These are phyloP conservation scores for Lactarius evosmus DNA, from an alignment of 768 basidiomycete genomes.

Conservation along the genomic window DNA sequence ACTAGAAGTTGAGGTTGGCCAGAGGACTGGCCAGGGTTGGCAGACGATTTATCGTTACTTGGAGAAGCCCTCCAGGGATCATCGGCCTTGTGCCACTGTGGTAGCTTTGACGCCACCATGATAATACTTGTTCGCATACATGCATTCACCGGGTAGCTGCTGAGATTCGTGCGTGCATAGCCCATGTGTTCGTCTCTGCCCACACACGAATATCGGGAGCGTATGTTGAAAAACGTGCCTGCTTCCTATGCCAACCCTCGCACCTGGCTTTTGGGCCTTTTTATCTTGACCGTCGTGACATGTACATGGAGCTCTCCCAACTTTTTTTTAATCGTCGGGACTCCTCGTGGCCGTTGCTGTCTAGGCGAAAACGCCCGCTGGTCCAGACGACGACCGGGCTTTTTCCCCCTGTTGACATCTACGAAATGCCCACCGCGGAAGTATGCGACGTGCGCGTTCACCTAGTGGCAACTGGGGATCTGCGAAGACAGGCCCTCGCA, in stretches of 20 bases:
- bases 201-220: background rate
- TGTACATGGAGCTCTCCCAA: too few relatives aligned
- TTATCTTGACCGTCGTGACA: background rate
- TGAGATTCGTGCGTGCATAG: background rate
- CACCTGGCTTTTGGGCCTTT: background rate
- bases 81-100: conserved; percentile 38
- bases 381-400: too few relatives aligned
- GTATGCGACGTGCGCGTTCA: too few relatives aligned
- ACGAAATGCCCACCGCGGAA: too few relatives aligned
- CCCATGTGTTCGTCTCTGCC: background rate
- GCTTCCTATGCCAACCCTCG: background rate
- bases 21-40: conserved; percentile 35
- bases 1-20: conserved; percentile 62
- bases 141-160: background rate
- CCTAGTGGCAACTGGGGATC: too few relatives aligned
- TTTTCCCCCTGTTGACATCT: too few relatives aligned
- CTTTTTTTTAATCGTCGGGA: too few relatives aligned
- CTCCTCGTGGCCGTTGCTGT: too few relatives aligned
- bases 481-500: too few relatives aligned
- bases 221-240: background rate
- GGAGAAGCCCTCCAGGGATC: conserved; percentile 36
- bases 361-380: too few relatives aligned
- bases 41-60: conserved; percentile 41
- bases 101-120: conserved; percentile 15
- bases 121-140: conserved; percentile 3